phyloP scores from a whole-genome alignment of 2,329 filamentous ascomycete species.

The Paecilomyces formosus region DNA sequence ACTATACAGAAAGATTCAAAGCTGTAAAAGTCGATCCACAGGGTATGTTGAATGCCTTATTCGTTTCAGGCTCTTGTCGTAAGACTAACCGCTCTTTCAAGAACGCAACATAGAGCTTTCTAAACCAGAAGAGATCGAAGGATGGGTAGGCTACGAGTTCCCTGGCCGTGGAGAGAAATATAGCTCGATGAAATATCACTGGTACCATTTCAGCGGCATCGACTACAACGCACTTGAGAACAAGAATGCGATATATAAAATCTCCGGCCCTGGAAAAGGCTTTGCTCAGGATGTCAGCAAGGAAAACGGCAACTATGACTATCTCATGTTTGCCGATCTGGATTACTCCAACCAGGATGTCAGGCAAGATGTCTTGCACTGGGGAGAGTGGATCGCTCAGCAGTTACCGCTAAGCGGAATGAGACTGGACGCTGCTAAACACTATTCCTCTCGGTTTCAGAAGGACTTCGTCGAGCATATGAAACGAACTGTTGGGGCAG shows the following conservation, averaged over 20 bases:
- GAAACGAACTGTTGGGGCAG: conserved; percentile 42
- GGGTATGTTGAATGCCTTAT: conserved; percentile 16
- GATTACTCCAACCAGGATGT: conserved; percentile 61
- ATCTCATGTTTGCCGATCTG: conserved; percentile 65
- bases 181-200: conserved; percentile 56
- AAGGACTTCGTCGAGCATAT: conserved; percentile 56
- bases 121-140: conserved; percentile 55
- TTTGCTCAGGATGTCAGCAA: conserved; percentile 58
- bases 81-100: conserved; percentile 5
- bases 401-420: conserved; percentile 58
- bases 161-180: conserved; percentile 53
- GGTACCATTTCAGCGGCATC: conserved; percentile 60
- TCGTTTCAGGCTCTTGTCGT: neutral
- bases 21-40: conserved; percentile 58
- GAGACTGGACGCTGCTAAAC: conserved; percentile 65
- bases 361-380: conserved; percentile 54
- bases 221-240: conserved; percentile 55
- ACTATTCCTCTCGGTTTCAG: conserved; percentile 62
- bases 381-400: conserved; percentile 60
- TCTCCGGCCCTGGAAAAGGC: conserved; percentile 54
- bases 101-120: conserved; percentile 51
- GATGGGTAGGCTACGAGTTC: conserved; percentile 63
- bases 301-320: conserved; percentile 60
- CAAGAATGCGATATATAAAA: conserved; percentile 58
- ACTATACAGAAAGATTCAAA: conserved; percentile 54